These are phyloP conservation scores for Fusarium cicatricum DNA, from an alignment of 2,329 filamentous ascomycete species.

Conservation along the genomic window DNA sequence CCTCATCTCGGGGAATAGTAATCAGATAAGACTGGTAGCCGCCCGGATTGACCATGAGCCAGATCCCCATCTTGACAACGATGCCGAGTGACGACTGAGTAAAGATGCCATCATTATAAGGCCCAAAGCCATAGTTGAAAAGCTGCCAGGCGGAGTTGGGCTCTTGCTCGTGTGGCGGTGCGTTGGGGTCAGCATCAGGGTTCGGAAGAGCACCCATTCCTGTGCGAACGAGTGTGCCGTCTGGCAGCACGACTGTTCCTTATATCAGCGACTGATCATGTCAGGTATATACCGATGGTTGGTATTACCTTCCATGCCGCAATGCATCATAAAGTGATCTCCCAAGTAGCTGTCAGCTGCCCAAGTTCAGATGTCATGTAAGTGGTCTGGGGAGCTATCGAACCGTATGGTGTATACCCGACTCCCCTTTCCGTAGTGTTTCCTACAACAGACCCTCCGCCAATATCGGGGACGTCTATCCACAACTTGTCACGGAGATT, in stretches of 20 bases:
- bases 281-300: too few species aligned
- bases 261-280: too few species aligned
- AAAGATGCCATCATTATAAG: conserved; percentile 29
- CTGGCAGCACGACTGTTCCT: conserved; percentile 16
- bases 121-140: conserved; percentile 30
- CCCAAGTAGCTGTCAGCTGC: background rate
- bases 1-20: conserved; percentile 30
- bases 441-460: conserved; percentile 26
- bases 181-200: conserved; percentile 20
- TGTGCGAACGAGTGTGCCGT: conserved; percentile 21
- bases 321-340: conserved; percentile 34
- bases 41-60: conserved; percentile 29
- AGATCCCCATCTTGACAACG: conserved; percentile 32
- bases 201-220: conserved; percentile 34
- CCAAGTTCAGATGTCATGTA: rapidly evolving
- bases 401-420: conserved; percentile 32
- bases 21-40: conserved; percentile 33
- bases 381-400: background rate
- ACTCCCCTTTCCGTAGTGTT: conserved; percentile 31
- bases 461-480: conserved; percentile 32
- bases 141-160: conserved; percentile 29
- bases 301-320: conserved; percentile 26
- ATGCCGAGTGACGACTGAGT: conserved; percentile 28
- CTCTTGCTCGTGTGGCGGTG: conserved; percentile 22
- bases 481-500: conserved; percentile 25